A percentile compares a stretch with the other conserved stretches of the same genome.
These are phyloP conservation scores for Bauhinia variegata DNA, from an alignment of 306 rosid genomes.

Conservation along the genomic window DNA sequence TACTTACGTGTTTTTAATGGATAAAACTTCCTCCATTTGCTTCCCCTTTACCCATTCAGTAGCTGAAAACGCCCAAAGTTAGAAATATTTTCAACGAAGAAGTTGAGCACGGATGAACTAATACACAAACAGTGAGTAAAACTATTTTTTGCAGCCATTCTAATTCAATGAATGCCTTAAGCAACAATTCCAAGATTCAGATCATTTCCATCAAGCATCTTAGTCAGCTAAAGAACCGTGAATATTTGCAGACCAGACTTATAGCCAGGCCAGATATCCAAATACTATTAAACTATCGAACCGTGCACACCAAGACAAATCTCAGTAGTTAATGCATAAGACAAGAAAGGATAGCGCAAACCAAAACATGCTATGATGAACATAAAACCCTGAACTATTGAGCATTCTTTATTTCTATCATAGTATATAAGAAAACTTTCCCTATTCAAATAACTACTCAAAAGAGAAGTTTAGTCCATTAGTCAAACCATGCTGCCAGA, in stretches of 20 bases:
- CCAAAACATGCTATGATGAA: neutral
- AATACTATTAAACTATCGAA: neutral
- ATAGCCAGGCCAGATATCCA: neutral
- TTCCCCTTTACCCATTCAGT: conserved; percentile 94
- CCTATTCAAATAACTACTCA: neutral
- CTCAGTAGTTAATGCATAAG: neutral
- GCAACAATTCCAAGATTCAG: neutral
- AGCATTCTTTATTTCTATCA: neutral
- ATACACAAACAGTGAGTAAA: neutral
- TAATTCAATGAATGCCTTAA: neutral
- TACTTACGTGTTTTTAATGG: conserved; percentile 77
- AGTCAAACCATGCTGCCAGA: neutral
- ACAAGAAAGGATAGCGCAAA: neutral
- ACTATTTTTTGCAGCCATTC: neutral
- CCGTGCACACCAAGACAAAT: neutral
- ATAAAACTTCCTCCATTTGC: conserved; percentile 78
- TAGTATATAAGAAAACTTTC: neutral
- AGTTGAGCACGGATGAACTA: neutral
- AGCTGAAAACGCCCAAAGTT: conserved; percentile 60
- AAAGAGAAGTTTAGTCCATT: neutral
- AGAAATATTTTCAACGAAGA: conserved; percentile 28
- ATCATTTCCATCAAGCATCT: neutral
- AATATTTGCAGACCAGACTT: neutral
- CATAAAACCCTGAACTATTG: neutral
- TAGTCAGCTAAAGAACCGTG: neutral